Evolutionary conservation across 2,329 filamentous ascomycete species (phyloP).

Genomic region (Fusarium cyanostomum): DNA sequence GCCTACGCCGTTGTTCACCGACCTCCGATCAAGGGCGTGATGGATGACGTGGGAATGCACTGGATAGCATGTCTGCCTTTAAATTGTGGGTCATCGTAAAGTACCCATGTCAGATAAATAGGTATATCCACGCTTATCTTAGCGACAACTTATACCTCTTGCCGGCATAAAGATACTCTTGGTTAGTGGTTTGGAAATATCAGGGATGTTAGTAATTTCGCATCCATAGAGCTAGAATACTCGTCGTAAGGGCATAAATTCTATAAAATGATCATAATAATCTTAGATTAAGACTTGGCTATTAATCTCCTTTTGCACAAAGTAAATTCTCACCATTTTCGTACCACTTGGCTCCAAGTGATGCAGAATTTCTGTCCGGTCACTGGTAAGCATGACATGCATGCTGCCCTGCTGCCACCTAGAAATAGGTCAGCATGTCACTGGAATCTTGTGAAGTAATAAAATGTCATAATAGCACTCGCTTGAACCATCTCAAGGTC

Average conservation of each 20-base stretch:
- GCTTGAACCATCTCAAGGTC: not conserved
- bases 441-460: not conserved
- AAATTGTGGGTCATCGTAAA: constrained; percentile 20
- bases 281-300: too few relatives aligned
- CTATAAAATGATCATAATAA: too few relatives aligned
- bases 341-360: too few relatives aligned
- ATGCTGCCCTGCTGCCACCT: constrained; percentile 9
- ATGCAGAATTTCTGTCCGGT: too few relatives aligned
- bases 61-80: constrained; percentile 20
- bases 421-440: constrained; percentile 7
- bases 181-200: too few relatives aligned
- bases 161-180: not conserved
- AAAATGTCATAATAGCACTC: not conserved
- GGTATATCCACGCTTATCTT: not conserved
- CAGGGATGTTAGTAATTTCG: too few relatives aligned
- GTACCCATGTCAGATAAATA: constrained; percentile 4
- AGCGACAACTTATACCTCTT: not conserved
- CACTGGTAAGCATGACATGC: constrained; percentile 1
- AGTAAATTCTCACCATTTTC: too few relatives aligned
- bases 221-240: too few relatives aligned
- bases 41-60: constrained; percentile 35
- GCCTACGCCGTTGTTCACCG: constrained; percentile 18
- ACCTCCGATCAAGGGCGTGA: constrained; percentile 26
- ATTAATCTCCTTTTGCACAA: too few relatives aligned
- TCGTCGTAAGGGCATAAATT: too few relatives aligned